Evolutionary conservation across 2,329 filamentous ascomycete species (phyloP).

Genomic region (Pestalotiopsis fici): DNA sequence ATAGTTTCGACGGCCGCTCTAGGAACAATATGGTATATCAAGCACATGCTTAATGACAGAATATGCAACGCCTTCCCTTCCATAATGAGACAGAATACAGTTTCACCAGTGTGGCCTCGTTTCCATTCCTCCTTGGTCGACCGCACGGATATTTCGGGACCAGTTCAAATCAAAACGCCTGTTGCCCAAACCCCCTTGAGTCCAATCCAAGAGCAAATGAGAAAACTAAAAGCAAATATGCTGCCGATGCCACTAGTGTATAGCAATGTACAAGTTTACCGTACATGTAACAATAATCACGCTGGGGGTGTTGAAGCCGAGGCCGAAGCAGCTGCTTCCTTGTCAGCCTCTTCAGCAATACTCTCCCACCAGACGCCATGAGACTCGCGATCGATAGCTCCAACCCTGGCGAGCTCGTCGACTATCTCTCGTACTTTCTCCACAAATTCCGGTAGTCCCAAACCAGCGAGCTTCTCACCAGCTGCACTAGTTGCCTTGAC

Average conservation of each 20-base stretch:
- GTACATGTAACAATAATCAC: background rate
- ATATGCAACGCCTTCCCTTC: background rate
- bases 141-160: background rate
- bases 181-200: background rate
- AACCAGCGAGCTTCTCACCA: conserved; percentile 67
- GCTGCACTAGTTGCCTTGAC: conserved; percentile 69
- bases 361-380: conserved; percentile 73
- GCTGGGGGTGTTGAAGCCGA: background rate
- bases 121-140: background rate
- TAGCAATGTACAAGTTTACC: background rate
- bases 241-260: background rate
- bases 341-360: conserved; percentile 58
- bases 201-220: background rate
- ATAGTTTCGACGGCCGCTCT: background rate
- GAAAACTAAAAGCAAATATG: background rate
- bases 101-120: background rate
- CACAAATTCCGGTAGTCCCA: conserved; percentile 75
- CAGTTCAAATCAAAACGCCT: background rate
- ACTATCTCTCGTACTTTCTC: conserved; percentile 69
- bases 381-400: conserved; percentile 66
- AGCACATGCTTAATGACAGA: background rate
- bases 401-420: conserved; percentile 66
- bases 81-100: background rate
- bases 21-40: background rate
- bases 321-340: conserved; percentile 28